phyloP scores from a whole-genome alignment of 1,139 yeast genomes.

The Candida gigantensis region DNA sequence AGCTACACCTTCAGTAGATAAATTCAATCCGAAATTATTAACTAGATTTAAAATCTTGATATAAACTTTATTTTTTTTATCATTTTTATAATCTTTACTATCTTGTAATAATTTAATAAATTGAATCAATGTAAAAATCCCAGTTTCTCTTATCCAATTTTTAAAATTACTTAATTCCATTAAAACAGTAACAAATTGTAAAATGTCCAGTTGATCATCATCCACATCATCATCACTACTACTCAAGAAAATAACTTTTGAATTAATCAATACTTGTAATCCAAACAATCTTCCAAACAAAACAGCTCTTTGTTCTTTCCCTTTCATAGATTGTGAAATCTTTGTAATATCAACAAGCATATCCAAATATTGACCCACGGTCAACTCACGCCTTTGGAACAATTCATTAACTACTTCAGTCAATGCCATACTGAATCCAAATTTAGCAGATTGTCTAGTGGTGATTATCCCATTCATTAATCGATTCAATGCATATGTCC shows the following conservation, averaged over 20 bases:
- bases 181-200: conserved; percentile 44
- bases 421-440: conserved; percentile 87
- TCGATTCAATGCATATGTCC: conserved; percentile 80
- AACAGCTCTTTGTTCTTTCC: conserved; percentile 79
- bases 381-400: conserved; percentile 26
- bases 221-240: conserved; percentile 29
- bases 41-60: conserved; percentile 39
- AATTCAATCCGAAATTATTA: conserved; percentile 55
- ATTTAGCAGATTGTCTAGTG: conserved; percentile 77
- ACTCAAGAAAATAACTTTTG: conserved; percentile 47
- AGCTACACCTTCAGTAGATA: conserved; percentile 81
- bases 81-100: conserved; percentile 9
- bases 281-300: conserved; percentile 88
- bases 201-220: no score
- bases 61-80: conserved; percentile 23
- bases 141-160: conserved; percentile 86
- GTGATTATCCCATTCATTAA: conserved; percentile 80
- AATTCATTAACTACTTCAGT: conserved; percentile 68
- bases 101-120: conserved; percentile 28
- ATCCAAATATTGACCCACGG: conserved; percentile 40
- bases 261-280: conserved; percentile 69
- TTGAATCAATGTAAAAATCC: conserved; percentile 68
- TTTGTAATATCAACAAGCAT: conserved; percentile 45
- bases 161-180: conserved; percentile 64
- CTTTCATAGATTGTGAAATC: conserved; percentile 57